Evolutionary conservation across 306 rosid species (phyloP).

Genomic region (Lagenaria siceraria): DNA sequence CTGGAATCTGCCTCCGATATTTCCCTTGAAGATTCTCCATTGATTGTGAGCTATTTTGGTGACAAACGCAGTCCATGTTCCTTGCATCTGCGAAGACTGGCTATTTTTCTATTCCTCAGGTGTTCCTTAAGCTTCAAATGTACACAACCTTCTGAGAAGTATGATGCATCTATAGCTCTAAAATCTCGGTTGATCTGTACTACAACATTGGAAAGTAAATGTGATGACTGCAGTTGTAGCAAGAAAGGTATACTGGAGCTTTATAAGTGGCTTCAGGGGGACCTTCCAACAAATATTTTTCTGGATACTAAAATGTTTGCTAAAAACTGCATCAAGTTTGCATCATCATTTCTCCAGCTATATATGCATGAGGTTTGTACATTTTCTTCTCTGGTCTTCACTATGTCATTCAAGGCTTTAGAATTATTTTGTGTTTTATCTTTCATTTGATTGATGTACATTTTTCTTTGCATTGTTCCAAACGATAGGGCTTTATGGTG

Average conservation of each 20-base stretch:
- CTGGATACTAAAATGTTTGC: slow-evolving; percentile 30
- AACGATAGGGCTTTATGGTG: not conserved
- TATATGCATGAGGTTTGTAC: slow-evolving; percentile 63
- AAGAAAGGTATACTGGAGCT: slow-evolving; percentile 52
- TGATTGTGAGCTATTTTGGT: slow-evolving; percentile 39
- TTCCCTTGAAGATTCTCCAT: slow-evolving; percentile 76
- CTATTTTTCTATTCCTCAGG: slow-evolving; percentile 53
- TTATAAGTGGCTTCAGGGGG: slow-evolving; percentile 56
- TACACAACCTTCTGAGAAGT: slow-evolving; percentile 20
- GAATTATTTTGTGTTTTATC: not conserved
- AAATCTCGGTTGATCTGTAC: slow-evolving; percentile 9
- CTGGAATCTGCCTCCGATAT: slow-evolving; percentile 31
- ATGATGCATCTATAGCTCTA: slow-evolving; percentile 23
- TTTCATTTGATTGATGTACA: not conserved
- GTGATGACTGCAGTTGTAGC: slow-evolving; percentile 26
- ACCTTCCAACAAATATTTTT: slow-evolving; percentile 38
- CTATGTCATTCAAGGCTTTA: not conserved
- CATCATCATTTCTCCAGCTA: slow-evolving; percentile 63
- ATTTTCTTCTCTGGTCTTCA: not conserved
- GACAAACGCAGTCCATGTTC: slow-evolving; percentile 25
- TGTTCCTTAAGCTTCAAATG: slow-evolving; percentile 46
- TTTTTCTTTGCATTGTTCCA: not conserved
- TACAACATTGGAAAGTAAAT: slow-evolving; percentile 7
- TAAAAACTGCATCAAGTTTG: slow-evolving; percentile 44
- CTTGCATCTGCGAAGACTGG: slow-evolving; percentile 58